Evolutionary conservation across 2,329 filamentous ascomycete genomes (phyloP), one percentile per base, ranked within the genome.

Genomic region (Ophiostoma ips): DNA sequence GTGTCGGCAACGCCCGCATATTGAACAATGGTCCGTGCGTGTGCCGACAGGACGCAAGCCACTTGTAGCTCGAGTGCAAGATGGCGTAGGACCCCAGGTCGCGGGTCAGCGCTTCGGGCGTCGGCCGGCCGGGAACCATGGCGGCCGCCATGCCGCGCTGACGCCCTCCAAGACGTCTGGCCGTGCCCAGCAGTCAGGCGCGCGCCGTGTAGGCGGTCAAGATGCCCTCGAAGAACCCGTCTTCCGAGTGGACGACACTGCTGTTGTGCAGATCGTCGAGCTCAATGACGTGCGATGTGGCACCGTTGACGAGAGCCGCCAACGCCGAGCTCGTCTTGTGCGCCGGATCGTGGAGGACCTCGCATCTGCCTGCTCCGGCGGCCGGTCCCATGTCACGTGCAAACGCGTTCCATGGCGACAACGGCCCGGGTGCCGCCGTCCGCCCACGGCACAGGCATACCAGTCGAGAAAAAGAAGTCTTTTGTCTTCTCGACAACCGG

Each of bases 21-120:
- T 30, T 47, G 15, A 18, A 44, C 49, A 9, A 50, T 47, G 9
- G 28, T 16, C 11, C 18, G 36, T 51, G 49, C 3, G 49, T 51
- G 34, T 51, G 49, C 21, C 49, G 49, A 21, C 49, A 51, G 16
- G 49, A 51, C 5, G 49, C 49, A 15, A 47, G 49, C 49, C 49
- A 51, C 31, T 51, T 51, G 44, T 36, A 51, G 36, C 49, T 51
- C n/a, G 44, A 41, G 9, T 33, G 13, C 13, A 46, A 18, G 19
- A 51, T 51, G 16, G 35, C 28, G 28, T 51, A 46, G 10, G 6
- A 31, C 0, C 44, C 44, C 5, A 48, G 36, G 35, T 10, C 15
- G 13, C 8, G 3, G 11, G 12, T 10, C 6, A 46, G n/a, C 1
- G 44, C 44, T 1, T 10, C 33, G 1, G 33, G 44, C 3, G 18